Evolutionary conservation across 2,329 filamentous ascomycete species (phyloP), one percentile per base, ranked within the genome.

Genomic region (Calonectria fujianensis): DNA sequence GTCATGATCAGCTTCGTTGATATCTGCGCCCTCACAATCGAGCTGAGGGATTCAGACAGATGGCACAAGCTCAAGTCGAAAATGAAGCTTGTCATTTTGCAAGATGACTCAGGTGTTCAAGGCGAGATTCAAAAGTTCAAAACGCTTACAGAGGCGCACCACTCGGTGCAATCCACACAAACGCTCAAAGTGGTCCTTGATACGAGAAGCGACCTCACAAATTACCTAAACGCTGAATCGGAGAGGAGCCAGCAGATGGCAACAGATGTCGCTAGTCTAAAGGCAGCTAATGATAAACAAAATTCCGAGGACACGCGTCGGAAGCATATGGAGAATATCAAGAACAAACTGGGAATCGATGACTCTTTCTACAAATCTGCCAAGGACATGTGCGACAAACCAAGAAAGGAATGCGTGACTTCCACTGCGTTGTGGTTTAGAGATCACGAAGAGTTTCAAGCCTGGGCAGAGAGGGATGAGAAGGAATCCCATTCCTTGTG

Each of bases 101-200:
- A 61, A 20, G 57, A 61, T 24, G 57, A 61, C 32, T 61, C 57
- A 16, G 57, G 57, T 24, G 16, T 61, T 29, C 57, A 61, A 18
- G 57, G 13, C 16, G 57, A 61, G 24, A 61, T 61, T 29, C 57
- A 61, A 61, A 61, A 61, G 57, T 61, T 61, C 57, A 61, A 61
- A 27, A 2, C 35, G 35, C 35, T 61, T 7, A 61, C 57, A 39
- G 57, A 61, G 20, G 57, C 57, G 9, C 57, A 61, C 3, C 57
- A 61, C 16, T 61, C 57, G 3, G 57, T 61, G 11, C 57, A 61
- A 41, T 61, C 57, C 27, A 61, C 57, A 8, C 57, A 61, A 39
- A 61, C 57, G 9, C 57, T 61, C 11, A 61, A 61, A 16, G 57
- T 61, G 9, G 57, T 61, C 4, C 16, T 61, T 14, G 57, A 61